Percentiles rank a stretch among this genome's conserved stretches.
Evolutionary conservation across 176 grass and related monocot genomes (phyloP).

Genomic region (Cenchrus americanus): DNA sequence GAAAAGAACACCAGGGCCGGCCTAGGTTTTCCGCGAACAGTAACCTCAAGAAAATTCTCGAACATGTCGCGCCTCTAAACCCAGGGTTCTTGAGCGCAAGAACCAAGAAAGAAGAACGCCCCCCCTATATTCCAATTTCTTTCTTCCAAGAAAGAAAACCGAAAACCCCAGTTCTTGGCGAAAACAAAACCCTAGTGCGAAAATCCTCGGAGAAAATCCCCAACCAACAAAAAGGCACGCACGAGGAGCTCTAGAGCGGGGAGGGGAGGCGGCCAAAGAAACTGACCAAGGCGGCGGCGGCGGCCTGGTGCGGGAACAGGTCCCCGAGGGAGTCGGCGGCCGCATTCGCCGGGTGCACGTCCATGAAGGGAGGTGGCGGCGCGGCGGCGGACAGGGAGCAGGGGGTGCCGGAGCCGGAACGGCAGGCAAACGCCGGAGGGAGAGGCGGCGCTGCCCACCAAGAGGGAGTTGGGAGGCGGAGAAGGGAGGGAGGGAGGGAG

Average conservation of each 20-base stretch:
- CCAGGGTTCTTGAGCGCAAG: conserved; percentile 2
- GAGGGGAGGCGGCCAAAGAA: not conserved
- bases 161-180: not conserved
- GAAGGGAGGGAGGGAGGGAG: not conserved
- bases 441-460: conserved; percentile 29
- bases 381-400: not conserved
- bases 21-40: not conserved
- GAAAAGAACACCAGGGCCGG: not conserved
- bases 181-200: not conserved
- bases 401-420: not conserved
- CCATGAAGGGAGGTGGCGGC: conserved; percentile 12
- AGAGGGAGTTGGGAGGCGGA: not conserved
- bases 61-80: conserved; percentile 2
- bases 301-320: conserved; percentile 42
- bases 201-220: not conserved
- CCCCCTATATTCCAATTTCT: not conserved
- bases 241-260: not conserved
- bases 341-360: conserved; percentile 49
- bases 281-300: conserved; percentile 41
- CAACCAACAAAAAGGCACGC: not conserved
- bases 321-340: conserved; percentile 31
- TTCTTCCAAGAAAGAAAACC: not conserved
- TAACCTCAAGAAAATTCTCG: conserved; percentile 2
- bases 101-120: not conserved
- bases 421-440: conserved; percentile 26